phyloP scores from a whole-genome alignment of 2,329 filamentous ascomycete genomes.

The Epichloe festucae region DNA sequence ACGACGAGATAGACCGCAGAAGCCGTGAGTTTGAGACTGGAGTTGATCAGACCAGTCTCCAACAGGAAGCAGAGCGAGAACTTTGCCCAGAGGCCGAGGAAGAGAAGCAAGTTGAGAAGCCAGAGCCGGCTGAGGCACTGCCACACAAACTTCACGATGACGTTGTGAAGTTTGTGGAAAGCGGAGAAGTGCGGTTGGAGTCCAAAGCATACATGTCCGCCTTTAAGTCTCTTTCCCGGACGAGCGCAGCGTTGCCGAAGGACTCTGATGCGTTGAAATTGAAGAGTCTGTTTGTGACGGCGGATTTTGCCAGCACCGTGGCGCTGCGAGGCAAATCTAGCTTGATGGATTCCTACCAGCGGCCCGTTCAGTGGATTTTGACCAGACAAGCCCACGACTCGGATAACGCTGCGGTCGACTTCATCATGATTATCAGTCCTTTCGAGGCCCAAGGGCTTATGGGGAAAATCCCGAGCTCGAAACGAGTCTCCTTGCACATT shows the following conservation, averaged over 20 bases:
- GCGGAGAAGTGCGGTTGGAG: background rate
- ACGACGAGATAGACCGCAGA: background rate
- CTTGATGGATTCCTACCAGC: constrained; percentile 11
- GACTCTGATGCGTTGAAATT: constrained; percentile 7
- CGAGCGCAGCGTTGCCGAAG: constrained; percentile 9
- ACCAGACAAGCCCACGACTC: background rate
- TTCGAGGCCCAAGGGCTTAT: constrained; percentile 44
- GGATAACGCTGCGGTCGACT: background rate
- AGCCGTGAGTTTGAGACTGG: background rate
- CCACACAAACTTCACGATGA: constrained; percentile 30
- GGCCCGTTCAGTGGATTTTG: constrained; percentile 14
- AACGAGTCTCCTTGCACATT: constrained; percentile 30
- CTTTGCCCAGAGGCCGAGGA: constrained; percentile 50
- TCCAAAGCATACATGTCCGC: constrained; percentile 5
- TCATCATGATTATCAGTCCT: constrained; percentile 46
- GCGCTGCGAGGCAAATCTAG: background rate
- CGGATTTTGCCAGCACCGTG: constrained; percentile 10
- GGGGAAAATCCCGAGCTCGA: constrained; percentile 20
- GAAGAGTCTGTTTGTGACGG: constrained; percentile 7
- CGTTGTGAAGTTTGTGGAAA: constrained; percentile 15
- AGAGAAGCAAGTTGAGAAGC: constrained; percentile 41
- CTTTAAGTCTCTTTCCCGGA: constrained; percentile 8
- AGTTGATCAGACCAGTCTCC: background rate
- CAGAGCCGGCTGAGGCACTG: constrained; percentile 20
- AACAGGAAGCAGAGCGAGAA: constrained; percentile 55